A percentile compares a stretch with the other conserved stretches of the same genome.
Conservation (phyloP, 768 basidiomycete genomes). For the Russula compacta region DNA sequence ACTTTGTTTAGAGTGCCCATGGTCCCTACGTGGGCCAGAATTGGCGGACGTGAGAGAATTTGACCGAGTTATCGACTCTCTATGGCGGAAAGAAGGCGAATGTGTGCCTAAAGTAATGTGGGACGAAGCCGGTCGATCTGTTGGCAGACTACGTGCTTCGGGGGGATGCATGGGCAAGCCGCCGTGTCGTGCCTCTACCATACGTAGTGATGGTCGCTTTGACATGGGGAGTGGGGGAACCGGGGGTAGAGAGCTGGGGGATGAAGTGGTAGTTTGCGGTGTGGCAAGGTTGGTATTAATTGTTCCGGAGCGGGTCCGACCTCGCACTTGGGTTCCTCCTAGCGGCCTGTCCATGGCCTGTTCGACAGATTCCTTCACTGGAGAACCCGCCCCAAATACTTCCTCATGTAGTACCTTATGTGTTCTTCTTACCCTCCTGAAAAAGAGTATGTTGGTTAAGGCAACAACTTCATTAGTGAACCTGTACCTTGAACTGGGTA, state of each 20-base stretch:
- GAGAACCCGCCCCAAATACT: neutral
- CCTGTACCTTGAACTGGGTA: neutral
- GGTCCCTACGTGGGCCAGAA: constrained; percentile 1
- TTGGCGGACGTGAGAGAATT: neutral
- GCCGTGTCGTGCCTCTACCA: neutral
- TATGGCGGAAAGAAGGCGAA: neutral
- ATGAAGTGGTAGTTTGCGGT: constrained; percentile 9
- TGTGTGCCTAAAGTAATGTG: neutral
- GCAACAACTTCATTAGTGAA: neutral
- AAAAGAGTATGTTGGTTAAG: neutral
- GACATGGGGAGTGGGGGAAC: constrained; percentile 19
- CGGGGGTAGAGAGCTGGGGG: constrained; percentile 12
- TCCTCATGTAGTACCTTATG: constrained; percentile 10
- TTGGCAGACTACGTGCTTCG: neutral
- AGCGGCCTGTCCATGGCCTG: neutral
- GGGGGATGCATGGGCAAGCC: neutral
- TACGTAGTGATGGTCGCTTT: neutral
- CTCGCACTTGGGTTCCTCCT: neutral
- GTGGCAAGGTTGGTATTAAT: constrained; percentile 9
- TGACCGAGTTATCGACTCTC: neutral
- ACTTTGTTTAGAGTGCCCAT: neutral
- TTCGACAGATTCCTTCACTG: neutral
- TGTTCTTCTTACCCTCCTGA: neutral
- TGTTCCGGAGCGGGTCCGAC: constrained; percentile 21
- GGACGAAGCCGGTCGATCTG: neutral